phyloP scores from a whole-genome alignment of 441 rosid genomes.

The Pelargonium fulgidum region DNA sequence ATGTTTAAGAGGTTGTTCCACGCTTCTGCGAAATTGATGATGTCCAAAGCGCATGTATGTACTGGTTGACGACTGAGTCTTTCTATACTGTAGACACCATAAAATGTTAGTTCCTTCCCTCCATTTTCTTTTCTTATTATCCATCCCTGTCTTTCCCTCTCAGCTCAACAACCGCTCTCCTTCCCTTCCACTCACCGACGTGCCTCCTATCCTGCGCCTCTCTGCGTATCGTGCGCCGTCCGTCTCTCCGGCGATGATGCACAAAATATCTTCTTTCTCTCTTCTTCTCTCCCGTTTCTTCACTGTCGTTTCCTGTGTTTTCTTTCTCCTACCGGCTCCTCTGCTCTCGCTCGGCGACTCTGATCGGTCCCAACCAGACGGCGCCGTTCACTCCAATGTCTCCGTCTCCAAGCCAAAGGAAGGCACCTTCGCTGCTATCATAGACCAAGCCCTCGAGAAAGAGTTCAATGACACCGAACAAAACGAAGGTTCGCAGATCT shows the following conservation, averaged over 20 bases:
- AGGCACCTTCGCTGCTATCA: conserved; percentile 43
- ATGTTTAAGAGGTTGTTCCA: no score
- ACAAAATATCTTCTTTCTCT: conserved; percentile 8
- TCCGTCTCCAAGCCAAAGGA: conserved; percentile 34
- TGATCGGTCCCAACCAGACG: conserved; percentile 28
- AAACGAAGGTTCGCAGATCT: conserved; percentile 29
- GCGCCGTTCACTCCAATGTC: conserved; percentile 25
- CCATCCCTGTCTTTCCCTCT: no score
- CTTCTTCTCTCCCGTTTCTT: conserved; percentile 13
- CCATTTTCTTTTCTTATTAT: no score
- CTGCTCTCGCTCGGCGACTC: conserved; percentile 30
- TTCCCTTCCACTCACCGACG: no score
- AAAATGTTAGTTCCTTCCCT: no score
- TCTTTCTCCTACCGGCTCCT: conserved; percentile 18
- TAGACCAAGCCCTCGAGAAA: conserved; percentile 45
- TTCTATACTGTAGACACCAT: no score
- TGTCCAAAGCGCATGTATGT: no score
- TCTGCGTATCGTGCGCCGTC: conserved; percentile 19
- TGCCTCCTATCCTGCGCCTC: conserved; percentile 14
- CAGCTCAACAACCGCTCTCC: no score
- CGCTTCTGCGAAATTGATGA: no score
- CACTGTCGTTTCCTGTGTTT: conserved; percentile 6
- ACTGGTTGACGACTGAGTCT: no score
- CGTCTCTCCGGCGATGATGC: conserved; percentile 35
- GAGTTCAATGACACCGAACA: conserved; percentile 50